Conservation (phyloP, 2,329 filamentous ascomycete species). For the Arthrocladium fulminans region DNA sequence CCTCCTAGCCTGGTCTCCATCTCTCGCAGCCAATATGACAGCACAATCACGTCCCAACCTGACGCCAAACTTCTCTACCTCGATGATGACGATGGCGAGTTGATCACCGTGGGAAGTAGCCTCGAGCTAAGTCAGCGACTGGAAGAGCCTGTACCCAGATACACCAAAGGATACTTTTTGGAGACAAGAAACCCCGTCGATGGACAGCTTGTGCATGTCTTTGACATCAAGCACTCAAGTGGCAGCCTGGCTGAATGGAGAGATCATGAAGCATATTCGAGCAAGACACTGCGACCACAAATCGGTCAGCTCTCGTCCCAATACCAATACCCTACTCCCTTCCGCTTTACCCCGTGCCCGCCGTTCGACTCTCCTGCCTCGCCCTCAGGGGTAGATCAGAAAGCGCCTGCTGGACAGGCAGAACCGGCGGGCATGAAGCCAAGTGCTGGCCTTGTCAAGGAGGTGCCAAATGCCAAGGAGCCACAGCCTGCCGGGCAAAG, state of each 20-base stretch:
- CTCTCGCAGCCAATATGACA: constrained; percentile 36
- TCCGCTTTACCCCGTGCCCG: background rate
- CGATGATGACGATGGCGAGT: constrained; percentile 39
- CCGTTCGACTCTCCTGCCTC: too few relatives aligned
- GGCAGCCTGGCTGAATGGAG: constrained; percentile 19
- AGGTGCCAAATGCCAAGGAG: too few relatives aligned
- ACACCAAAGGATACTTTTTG: background rate
- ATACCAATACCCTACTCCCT: background rate
- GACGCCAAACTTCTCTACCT: constrained; percentile 36
- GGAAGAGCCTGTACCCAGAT: constrained; percentile 29
- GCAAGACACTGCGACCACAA: constrained; percentile 10
- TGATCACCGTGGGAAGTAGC: constrained; percentile 40
- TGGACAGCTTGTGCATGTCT: constrained; percentile 34
- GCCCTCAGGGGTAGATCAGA: too few relatives aligned
- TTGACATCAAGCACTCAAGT: constrained; percentile 31
- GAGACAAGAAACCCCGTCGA: constrained; percentile 13
- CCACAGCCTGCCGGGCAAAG: too few relatives aligned
- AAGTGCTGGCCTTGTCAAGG: too few relatives aligned
- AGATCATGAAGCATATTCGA: constrained; percentile 19
- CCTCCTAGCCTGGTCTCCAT: constrained; percentile 32
- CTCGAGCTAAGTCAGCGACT: constrained; percentile 39
- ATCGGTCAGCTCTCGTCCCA: background rate
- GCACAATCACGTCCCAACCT: constrained; percentile 32
- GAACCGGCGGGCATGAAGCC: too few relatives aligned
- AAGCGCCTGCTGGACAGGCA: too few relatives aligned